Evolutionary conservation across 169 alveolate genomes (phyloP).

Genomic region (Plasmodium gonderi): DNA sequence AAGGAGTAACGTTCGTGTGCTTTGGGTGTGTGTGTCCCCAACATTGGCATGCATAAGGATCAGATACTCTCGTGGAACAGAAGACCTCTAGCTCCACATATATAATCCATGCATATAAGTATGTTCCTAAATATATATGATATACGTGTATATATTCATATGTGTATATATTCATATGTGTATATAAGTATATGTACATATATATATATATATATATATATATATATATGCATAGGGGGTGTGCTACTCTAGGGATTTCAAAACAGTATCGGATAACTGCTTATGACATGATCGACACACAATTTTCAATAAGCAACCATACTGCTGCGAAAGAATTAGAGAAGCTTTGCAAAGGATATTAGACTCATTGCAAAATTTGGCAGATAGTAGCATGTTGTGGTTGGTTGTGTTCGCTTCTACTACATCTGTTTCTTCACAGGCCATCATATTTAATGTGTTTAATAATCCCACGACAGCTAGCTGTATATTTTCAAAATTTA

Average conservation of each 20-base stretch:
- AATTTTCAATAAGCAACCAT: slow-evolving; percentile 80
- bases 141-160: neutral
- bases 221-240: neutral
- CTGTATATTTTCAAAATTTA: slow-evolving; percentile 77
- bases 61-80: too few species aligned
- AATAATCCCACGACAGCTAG: slow-evolving; percentile 80
- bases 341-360: slow-evolving; percentile 76
- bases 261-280: slow-evolving; percentile 60
- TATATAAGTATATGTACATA: neutral
- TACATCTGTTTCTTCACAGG: slow-evolving; percentile 76
- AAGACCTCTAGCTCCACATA: too few species aligned
- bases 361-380: slow-evolving; percentile 69
- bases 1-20: neutral
- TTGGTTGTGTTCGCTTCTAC: slow-evolving; percentile 70
- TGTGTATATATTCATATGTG: neutral
- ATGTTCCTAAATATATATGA: too few species aligned
- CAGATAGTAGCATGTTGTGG: slow-evolving; percentile 78
- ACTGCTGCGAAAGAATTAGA: slow-evolving; percentile 76
- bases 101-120: too few species aligned
- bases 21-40: neutral
- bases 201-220: too few species aligned
- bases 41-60: too few species aligned
- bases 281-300: slow-evolving; percentile 75
- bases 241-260: slow-evolving; percentile 74
- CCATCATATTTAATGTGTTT: slow-evolving; percentile 72